Percentiles rank a stretch among this genome's conserved stretches.
Conservation (phyloP, 129 eudicot species). For the Saposhnikovia divaricata region DNA sequence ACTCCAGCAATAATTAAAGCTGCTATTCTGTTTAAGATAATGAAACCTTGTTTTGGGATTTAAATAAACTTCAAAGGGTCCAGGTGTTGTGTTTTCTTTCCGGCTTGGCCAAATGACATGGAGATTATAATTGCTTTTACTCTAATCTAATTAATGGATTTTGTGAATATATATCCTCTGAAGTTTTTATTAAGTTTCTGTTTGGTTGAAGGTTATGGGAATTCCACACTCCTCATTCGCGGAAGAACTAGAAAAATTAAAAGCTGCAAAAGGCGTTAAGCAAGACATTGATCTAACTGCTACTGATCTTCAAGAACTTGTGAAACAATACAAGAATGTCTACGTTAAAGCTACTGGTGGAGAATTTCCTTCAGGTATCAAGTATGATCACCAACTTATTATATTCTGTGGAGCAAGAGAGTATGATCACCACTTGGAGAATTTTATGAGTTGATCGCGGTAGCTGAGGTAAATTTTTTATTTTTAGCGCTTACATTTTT, state of each 20-base stretch:
- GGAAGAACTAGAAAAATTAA: conserved; percentile 60
- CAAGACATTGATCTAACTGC: conserved; percentile 84
- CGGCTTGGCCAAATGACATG: neutral
- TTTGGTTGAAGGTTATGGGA: conserved; percentile 67
- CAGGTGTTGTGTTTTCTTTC: neutral
- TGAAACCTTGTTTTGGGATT: neutral
- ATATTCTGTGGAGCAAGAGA: neutral
- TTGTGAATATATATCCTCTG: neutral
- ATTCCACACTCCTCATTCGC: conserved; percentile 81
- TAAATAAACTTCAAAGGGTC: neutral
- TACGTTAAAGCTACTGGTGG: conserved; percentile 66
- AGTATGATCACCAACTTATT: conserved; percentile 6
- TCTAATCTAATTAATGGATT: neutral
- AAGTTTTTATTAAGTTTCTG: neutral
- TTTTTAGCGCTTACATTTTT: no score
- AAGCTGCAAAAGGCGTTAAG: conserved; percentile 47
- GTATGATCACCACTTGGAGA: no score
- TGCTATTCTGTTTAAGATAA: neutral
- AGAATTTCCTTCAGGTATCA: conserved; percentile 67
- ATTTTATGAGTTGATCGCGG: no score
- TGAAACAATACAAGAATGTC: conserved; percentile 75
- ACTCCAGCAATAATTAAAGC: neutral
- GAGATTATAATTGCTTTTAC: neutral
- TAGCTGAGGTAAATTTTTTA: no score
- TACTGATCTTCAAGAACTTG: conserved; percentile 85